These are phyloP conservation scores for Ogataea parapolymorpha DNA, from an alignment of 805 yeast species.

Conservation along the genomic window DNA sequence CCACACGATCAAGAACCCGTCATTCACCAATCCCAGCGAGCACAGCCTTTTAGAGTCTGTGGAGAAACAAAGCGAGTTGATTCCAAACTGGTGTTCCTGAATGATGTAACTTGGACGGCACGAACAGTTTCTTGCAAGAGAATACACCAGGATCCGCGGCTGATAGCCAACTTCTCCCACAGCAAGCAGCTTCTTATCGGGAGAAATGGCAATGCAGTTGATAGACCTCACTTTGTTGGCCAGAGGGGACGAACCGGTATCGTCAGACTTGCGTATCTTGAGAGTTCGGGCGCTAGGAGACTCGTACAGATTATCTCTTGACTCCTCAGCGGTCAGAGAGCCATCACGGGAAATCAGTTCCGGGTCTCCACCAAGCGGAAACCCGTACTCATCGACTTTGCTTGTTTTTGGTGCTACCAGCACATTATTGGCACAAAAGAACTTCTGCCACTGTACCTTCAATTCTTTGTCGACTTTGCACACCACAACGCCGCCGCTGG, in stretches of 20 bases:
- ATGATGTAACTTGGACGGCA: slow-evolving; percentile 50
- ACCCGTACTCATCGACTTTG: slow-evolving; percentile 36
- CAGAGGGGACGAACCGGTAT: slow-evolving; percentile 17
- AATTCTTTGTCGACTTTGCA: slow-evolving; percentile 30
- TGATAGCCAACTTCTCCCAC: slow-evolving; percentile 70
- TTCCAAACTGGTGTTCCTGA: slow-evolving; percentile 65
- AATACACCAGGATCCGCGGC: slow-evolving; percentile 61
- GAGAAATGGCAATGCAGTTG: slow-evolving; percentile 56
- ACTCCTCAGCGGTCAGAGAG: slow-evolving; percentile 7
- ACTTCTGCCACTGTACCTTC: slow-evolving; percentile 37
- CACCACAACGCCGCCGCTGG: slow-evolving; percentile 61
- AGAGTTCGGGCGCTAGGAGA: slow-evolving; percentile 8
- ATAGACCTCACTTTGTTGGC: slow-evolving; percentile 46
- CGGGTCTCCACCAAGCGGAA: slow-evolving; percentile 31
- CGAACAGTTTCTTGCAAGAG: slow-evolving; percentile 48
- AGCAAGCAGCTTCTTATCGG: slow-evolving; percentile 52
- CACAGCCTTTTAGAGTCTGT: slow-evolving; percentile 54
- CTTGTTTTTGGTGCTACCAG: slow-evolving; percentile 1
- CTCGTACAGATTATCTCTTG: slow-evolving; percentile 6
- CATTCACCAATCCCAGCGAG: slow-evolving; percentile 65
- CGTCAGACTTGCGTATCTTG: slow-evolving; percentile 20
- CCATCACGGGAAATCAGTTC: slow-evolving; percentile 27
- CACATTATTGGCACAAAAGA: slow-evolving; percentile 47
- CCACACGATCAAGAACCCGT: slow-evolving; percentile 69
- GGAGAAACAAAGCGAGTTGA: slow-evolving; percentile 52